Base-by-base conservation (phyloP, 2,329 filamentous ascomycete genomes). In the Phialophora expanda region DNA sequence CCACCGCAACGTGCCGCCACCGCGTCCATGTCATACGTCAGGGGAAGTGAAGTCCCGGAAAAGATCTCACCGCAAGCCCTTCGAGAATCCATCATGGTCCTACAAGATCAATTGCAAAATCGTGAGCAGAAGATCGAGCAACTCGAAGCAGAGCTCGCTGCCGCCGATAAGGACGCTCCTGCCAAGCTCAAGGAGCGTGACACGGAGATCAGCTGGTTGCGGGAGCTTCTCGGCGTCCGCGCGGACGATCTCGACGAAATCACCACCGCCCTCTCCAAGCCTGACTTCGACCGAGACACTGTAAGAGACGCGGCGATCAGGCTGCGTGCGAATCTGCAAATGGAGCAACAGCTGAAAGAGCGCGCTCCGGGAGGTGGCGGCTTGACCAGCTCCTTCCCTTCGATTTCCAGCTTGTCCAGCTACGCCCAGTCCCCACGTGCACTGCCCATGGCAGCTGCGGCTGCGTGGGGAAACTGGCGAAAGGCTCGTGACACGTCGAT, bases 401-500 rank as follows among this genome's bases (percentile, higher is more conserved):
- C 90, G 48, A 86, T 97, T 50, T 90, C 92, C 0, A 89, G 90
- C 55, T 86, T 91, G 34, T 88, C 93, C 55, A 88, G 87, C 70
- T 87, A 93, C 69, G 89, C 91, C 11, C 88, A 89, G 4, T 90
- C 92, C 1, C 94, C 93, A 8, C 89, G 92, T 34, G 90, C 79
- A 7, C 74, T 96, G 17, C 92, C 91, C 5, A 89, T 96, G 75
- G 90, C 90, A 3, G 89, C 97, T 26, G 92, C 92, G n/a, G 92
- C 93, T n/a, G 94, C 93, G n/a, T 96, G 93, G 87, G 93, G 92
- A 55, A 97, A 90, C 77, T 97, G 94, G 94, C 89, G 93, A 60
- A 94, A 90, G 76, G 86, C 85, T 17, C 85, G 83, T 72, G 85
- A 86, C 63, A 79, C 79, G 5, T 79, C 80, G 17, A 81, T 84